A percentile compares a stretch with the other conserved stretches of the same genome.
Evolutionary conservation across 495 filamentous ascomycete species (phyloP).

Genomic region (Tetracladium setigerum): DNA sequence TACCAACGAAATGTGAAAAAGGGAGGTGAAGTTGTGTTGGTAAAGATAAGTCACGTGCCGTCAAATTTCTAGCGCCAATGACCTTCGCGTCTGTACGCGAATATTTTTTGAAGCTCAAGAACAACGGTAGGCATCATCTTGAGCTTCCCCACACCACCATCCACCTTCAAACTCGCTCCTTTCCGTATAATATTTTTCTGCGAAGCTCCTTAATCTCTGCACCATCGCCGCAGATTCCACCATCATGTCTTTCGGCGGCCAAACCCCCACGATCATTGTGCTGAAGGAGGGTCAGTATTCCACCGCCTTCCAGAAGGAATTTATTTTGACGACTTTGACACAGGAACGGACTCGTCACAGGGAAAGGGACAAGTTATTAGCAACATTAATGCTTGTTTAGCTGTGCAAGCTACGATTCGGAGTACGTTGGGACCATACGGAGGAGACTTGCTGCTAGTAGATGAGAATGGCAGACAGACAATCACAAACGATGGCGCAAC

Average conservation of each 20-base stretch:
- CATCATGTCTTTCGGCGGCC: conserved; percentile 91
- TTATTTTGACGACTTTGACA: conserved; percentile 3
- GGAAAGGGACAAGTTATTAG: conserved; percentile 95
- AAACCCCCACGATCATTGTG: conserved; percentile 97
- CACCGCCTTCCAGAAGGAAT: neutral
- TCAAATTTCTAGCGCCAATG: no score
- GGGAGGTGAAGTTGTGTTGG: no score
- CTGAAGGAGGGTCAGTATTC: conserved; percentile 74
- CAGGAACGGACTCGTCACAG: conserved; percentile 94
- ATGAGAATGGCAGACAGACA: conserved; percentile 89
- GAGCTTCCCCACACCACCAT: no score
- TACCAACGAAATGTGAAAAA: no score
- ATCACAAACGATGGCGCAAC: conserved; percentile 99
- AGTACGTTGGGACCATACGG: conserved; percentile 96
- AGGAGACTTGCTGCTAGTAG: conserved; percentile 91
- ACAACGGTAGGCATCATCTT: no score
- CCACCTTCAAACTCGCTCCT: no score
- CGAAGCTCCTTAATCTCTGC: neutral
- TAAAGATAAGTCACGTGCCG: no score
- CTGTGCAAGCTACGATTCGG: conserved; percentile 94
- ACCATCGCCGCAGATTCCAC: conserved; percentile 6
- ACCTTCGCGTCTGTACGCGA: no score
- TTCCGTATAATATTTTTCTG: no score
- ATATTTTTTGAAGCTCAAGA: no score
- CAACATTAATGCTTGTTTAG: conserved; percentile 97